A percentile compares a stretch with the other conserved stretches of the same genome.
These are phyloP conservation scores for Boletellus ananas DNA, from an alignment of 768 basidiomycete species.

Conservation along the genomic window DNA sequence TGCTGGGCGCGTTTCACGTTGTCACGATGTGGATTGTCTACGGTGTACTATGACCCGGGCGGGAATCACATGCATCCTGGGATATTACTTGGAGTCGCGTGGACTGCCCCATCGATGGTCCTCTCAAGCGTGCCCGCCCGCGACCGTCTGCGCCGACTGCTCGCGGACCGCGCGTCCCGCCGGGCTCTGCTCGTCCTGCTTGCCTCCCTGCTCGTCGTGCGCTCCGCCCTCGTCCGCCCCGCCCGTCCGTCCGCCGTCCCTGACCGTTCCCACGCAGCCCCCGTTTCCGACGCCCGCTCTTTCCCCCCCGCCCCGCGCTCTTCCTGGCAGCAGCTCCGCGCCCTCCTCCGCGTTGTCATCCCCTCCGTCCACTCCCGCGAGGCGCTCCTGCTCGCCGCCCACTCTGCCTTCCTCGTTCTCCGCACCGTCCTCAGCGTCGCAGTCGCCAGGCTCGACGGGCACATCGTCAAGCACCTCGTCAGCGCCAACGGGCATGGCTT, in stretches of 20 bases:
- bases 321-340: constrained; percentile 69
- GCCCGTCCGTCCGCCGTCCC: constrained; percentile 41
- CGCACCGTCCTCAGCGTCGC: constrained; percentile 84
- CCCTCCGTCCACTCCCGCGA: constrained; percentile 66
- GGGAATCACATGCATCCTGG: constrained; percentile 13
- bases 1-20: constrained; percentile 41
- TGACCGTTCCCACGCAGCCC: constrained; percentile 56
- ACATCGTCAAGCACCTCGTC: constrained; percentile 85
- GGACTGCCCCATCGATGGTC: constrained; percentile 7
- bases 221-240: constrained; percentile 35
- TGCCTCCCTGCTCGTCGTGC: constrained; percentile 47
- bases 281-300: constrained; percentile 48
- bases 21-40: constrained; percentile 21
- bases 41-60: neutral
- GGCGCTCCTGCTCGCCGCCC: constrained; percentile 64
- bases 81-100: neutral
- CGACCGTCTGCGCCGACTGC: neutral
- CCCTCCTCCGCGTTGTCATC: constrained; percentile 69
- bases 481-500: constrained; percentile 85
- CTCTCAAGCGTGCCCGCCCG: constrained; percentile 6
- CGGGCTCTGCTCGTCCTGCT: constrained; percentile 34
- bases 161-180: too few relatives aligned
- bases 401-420: constrained; percentile 82
- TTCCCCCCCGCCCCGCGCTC: constrained; percentile 58
- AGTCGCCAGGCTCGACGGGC: constrained; percentile 85